Evolutionary conservation across 441 rosid genomes (phyloP).

Genomic region (Codiaeum variegatum): DNA sequence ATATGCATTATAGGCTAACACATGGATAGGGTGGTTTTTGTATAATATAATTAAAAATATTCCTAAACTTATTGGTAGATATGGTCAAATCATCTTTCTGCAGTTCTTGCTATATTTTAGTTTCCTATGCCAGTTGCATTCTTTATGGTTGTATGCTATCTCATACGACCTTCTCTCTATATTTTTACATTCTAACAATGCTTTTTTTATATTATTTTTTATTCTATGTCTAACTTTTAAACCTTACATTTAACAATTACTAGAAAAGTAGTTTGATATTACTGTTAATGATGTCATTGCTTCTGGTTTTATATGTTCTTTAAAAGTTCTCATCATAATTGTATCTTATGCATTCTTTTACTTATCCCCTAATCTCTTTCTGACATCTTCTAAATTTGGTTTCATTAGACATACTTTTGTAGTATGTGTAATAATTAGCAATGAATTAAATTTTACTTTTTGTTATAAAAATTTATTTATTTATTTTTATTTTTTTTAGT

Average conservation of each 20-base stretch:
- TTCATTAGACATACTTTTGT: constrained; percentile 2
- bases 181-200: not conserved
- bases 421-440: not conserved
- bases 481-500: not conserved
- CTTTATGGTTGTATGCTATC: constrained; percentile 6
- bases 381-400: not conserved
- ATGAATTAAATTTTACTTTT: not conserved
- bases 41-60: no score
- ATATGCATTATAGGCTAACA: no score
- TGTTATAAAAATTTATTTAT: not conserved
- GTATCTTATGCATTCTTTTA: not conserved
- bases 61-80: not conserved
- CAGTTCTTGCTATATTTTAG: constrained; percentile 1
- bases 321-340: not conserved
- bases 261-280: not conserved
- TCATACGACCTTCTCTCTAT: not conserved
- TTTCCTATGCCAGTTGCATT: not conserved
- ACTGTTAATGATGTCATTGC: not conserved
- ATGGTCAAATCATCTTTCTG: not conserved
- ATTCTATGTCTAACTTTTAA: not conserved
- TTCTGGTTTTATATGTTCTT: not conserved
- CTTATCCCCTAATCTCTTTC: not conserved
- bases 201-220: not conserved
- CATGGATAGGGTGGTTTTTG: no score
- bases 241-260: not conserved